phyloP scores from a whole-genome alignment of 768 basidiomycete genomes.

The Termitomyces sp. region DNA sequence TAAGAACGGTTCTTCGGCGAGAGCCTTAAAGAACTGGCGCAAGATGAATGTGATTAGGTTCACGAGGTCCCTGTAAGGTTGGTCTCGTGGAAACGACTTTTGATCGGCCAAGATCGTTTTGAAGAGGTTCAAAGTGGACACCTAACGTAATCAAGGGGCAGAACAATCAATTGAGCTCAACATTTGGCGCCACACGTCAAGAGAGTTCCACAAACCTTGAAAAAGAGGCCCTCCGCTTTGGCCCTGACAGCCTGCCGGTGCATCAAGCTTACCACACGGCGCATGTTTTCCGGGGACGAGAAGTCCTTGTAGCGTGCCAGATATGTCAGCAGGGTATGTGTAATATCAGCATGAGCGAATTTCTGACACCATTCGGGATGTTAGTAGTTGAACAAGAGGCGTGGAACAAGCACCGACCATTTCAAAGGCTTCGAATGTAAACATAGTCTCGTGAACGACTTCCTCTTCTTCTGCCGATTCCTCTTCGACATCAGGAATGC shows the following conservation, averaged over 20 bases:
- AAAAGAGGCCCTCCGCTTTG: constrained; percentile 93
- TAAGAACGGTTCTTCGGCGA: constrained; percentile 81
- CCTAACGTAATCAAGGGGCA: constrained; percentile 47
- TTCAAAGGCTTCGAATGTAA: constrained; percentile 92
- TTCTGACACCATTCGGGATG: constrained; percentile 47
- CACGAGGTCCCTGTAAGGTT: constrained; percentile 80
- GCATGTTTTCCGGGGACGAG: constrained; percentile 76
- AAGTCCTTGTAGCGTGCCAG: constrained; percentile 85
- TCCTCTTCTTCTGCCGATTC: constrained; percentile 62
- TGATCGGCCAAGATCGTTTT: constrained; percentile 82
- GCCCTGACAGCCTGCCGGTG: constrained; percentile 89
- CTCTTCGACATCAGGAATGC: constrained; percentile 68
- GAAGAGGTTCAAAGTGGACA: constrained; percentile 87
- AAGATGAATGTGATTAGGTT: constrained; percentile 84
- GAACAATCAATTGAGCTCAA: constrained; percentile 15
- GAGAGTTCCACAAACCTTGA: constrained; percentile 62
- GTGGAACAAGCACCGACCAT: constrained; percentile 48
- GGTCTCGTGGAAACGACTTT: constrained; percentile 73
- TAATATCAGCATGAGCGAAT: constrained; percentile 87
- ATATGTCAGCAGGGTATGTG: constrained; percentile 80
- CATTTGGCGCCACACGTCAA: constrained; percentile 22
- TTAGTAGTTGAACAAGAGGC: background rate
- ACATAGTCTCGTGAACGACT: constrained; percentile 78
- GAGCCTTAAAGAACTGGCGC: constrained; percentile 91
- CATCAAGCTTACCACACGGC: constrained; percentile 83